A percentile compares a stretch with the other conserved stretches of the same genome.
These are phyloP conservation scores for Yarrowia deformans DNA, from an alignment of 805 yeast genomes.

Conservation along the genomic window DNA sequence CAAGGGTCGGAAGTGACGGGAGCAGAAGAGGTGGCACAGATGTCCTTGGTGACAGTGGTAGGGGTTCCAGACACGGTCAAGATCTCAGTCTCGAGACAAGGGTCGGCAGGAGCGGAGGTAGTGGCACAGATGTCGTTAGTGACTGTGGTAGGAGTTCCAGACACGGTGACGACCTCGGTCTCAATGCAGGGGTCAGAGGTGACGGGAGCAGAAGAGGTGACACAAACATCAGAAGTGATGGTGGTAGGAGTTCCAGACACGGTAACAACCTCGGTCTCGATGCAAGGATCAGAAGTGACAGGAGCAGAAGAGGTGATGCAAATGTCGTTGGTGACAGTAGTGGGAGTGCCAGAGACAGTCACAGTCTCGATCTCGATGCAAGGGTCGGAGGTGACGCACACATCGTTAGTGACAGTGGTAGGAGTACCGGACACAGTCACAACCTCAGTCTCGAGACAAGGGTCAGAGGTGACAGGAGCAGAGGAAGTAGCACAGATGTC, in stretches of 20 bases:
- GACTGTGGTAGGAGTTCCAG: not conserved
- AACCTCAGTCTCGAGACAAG: not conserved
- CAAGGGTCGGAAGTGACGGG: not conserved
- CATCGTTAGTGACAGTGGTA: not conserved
- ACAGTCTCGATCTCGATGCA: not conserved
- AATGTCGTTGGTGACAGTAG: not conserved
- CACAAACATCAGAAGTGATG: not conserved
- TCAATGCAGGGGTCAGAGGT: not conserved
- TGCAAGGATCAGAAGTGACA: not conserved
- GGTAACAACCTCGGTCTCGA: not conserved
- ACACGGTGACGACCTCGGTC: not conserved
- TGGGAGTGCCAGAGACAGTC: not conserved
- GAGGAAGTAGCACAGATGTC: not conserved
- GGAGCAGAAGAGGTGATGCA: not conserved
- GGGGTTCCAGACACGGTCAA: not conserved
- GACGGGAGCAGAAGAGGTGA: not conserved
- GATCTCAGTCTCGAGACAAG: not conserved
- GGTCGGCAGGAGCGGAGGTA: not conserved
- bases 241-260: not conserved
- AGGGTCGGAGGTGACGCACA: not conserved
- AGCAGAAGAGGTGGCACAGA: not conserved
- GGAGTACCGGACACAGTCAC: not conserved
- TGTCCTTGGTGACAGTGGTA: not conserved
- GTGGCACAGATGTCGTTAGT: conserved; percentile 12
- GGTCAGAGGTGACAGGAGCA: not conserved